A percentile compares a stretch with the other conserved stretches of the same genome.
Evolutionary conservation across 768 basidiomycete genomes (phyloP).

Genomic region (Boletus reticulatus): DNA sequence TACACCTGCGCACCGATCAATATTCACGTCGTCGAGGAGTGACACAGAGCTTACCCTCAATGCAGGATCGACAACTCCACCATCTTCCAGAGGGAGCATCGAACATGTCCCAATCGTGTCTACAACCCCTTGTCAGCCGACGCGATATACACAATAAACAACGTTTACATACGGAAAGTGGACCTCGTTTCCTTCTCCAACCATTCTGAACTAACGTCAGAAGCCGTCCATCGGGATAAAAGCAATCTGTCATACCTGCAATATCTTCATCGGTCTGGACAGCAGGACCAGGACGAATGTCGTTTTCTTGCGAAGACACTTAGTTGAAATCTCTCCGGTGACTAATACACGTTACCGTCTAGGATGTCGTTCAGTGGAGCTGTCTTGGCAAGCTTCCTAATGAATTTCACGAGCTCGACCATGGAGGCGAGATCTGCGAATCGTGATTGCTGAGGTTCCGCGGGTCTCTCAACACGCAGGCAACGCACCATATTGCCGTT

Average conservation of each 20-base stretch:
- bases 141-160: background rate
- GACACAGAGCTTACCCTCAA: background rate
- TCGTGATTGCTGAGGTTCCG: background rate
- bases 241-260: background rate
- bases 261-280: background rate
- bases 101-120: slow-evolving; percentile 2
- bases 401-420: background rate
- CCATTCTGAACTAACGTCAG: background rate
- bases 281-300: background rate
- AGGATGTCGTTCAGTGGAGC: background rate
- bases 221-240: background rate
- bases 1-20: background rate
- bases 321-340: background rate
- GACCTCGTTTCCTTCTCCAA: background rate
- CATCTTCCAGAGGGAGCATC: slow-evolving; percentile 1
- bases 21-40: background rate
- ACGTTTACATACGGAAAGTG: background rate
- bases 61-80: background rate
- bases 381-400: background rate
- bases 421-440: background rate
- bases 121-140: background rate
- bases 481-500: background rate
- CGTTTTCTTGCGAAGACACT: background rate
- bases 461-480: background rate
- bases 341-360: background rate